phyloP scores from a whole-genome alignment of 345 rosid species.

The Eutrema japonicum region DNA sequence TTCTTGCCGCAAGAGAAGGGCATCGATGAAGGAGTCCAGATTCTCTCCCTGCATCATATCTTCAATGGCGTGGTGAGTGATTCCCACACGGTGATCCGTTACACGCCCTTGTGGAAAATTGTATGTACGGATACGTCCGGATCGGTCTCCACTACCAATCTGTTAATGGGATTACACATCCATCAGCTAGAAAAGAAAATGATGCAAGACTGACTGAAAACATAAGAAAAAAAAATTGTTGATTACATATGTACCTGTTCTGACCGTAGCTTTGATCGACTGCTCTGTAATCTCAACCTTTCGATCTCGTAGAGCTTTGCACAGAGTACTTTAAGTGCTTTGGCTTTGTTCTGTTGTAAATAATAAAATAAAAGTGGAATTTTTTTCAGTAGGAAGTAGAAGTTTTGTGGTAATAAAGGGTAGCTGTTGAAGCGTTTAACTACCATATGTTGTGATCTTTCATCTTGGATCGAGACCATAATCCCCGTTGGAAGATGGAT shows the following conservation, averaged over 20 bases:
- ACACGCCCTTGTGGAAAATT: conserved; percentile 95
- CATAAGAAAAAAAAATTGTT: not conserved
- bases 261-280: conserved; percentile 77
- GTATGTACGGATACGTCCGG: conserved; percentile 89
- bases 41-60: conserved; percentile 85
- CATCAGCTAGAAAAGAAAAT: conserved; percentile 17
- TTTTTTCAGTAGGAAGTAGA: not conserved
- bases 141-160: conserved; percentile 95
- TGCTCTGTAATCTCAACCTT: conserved; percentile 71
- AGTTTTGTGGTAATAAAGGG: conserved; percentile 8
- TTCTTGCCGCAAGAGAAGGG: conserved; percentile 88
- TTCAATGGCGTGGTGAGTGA: conserved; percentile 76
- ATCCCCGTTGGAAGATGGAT: conserved; percentile 83
- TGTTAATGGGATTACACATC: conserved; percentile 42
- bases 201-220: conserved; percentile 23
- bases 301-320: conserved; percentile 94
- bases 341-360: conserved; percentile 73
- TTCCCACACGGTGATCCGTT: conserved; percentile 87
- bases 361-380: not conserved
- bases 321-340: conserved; percentile 86
- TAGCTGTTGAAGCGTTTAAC: conserved; percentile 7
- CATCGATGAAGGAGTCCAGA: conserved; percentile 79
- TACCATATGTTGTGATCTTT: conserved; percentile 98
- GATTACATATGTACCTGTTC: conserved; percentile 63
- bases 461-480: conserved; percentile 89